phyloP scores from a whole-genome alignment of 2,329 filamentous ascomycete genomes.

The Colletotrichum brevisporum region DNA sequence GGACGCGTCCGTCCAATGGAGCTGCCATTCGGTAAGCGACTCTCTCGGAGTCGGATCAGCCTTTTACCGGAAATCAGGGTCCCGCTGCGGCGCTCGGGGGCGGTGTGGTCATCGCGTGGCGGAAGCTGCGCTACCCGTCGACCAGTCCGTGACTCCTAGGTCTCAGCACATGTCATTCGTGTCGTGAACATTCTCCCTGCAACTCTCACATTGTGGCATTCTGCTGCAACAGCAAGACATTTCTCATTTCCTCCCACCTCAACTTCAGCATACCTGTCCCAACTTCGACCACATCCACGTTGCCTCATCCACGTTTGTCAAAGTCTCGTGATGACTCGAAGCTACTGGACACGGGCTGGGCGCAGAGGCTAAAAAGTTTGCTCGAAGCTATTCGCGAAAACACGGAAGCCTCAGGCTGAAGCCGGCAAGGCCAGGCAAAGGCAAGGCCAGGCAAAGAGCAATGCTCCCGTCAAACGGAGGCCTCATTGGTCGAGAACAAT shows the following conservation, averaged over 20 bases:
- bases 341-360: conserved; percentile 22
- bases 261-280: too few species aligned
- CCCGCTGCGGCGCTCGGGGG: background rate
- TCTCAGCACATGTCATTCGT: conserved; percentile 11
- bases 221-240: too few species aligned
- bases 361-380: conserved; percentile 11
- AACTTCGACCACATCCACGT: too few species aligned
- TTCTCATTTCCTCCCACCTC: too few species aligned
- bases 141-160: background rate
- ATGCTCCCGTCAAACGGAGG: background rate
- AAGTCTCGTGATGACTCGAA: too few species aligned
- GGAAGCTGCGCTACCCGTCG: background rate
- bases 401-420: conserved; percentile 11
- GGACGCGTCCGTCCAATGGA: background rate
- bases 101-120: conserved; percentile 2
- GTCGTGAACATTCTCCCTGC: too few species aligned
- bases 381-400: conserved; percentile 32
- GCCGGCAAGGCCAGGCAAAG: conserved; percentile 5
- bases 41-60: background rate
- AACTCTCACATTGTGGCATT: too few species aligned
- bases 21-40: background rate
- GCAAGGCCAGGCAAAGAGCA: background rate
- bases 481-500: conserved; percentile 30
- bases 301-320: too few species aligned
- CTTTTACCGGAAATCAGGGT: background rate